A percentile compares a stretch with the other conserved stretches of the same genome.
phyloP scores from a whole-genome alignment of 108 stramenopile species.

The Asterionellopsis glacialis region DNA sequence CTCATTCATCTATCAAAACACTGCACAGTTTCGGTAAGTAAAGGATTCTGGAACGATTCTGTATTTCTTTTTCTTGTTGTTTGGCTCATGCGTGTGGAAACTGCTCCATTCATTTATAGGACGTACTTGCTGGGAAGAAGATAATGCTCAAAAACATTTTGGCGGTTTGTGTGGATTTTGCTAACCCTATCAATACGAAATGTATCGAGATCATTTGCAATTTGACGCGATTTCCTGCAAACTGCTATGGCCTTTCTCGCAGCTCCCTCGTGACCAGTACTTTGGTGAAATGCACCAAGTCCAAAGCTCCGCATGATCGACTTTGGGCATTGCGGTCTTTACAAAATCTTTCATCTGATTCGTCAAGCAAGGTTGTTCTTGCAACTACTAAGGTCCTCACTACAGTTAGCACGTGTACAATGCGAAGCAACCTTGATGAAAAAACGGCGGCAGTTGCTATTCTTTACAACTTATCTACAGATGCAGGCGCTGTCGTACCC shows the following conservation, averaged over 20 bases:
- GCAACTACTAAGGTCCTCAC: slow-evolving; percentile 45
- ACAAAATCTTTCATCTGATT: slow-evolving; percentile 74
- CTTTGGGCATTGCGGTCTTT: slow-evolving; percentile 62
- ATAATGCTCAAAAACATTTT: slow-evolving; percentile 41
- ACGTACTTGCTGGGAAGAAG: slow-evolving; percentile 31
- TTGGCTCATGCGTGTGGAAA: neutral
- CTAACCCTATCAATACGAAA: slow-evolving; percentile 71
- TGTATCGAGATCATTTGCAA: slow-evolving; percentile 83
- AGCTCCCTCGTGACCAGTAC: slow-evolving; percentile 46
- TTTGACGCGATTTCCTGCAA: slow-evolving; percentile 69
- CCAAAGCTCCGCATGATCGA: slow-evolving; percentile 48
- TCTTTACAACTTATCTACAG: slow-evolving; percentile 75
- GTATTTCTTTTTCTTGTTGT: neutral
- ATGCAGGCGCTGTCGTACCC: slow-evolving; percentile 73
- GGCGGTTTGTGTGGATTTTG: slow-evolving; percentile 29
- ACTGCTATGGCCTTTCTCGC: slow-evolving; percentile 40
- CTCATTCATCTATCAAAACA: slow-evolving; percentile 77
- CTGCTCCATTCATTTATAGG: slow-evolving; percentile 9
- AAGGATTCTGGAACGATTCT: neutral
- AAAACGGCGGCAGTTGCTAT: slow-evolving; percentile 63
- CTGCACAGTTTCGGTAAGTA: slow-evolving; percentile 62
- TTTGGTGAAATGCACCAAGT: slow-evolving; percentile 39
- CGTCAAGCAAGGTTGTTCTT: slow-evolving; percentile 49
- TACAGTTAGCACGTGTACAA: slow-evolving; percentile 52
- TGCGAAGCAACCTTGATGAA: slow-evolving; percentile 59